phyloP scores from a whole-genome alignment of 805 yeast genomes.

The Candida nanaspora region DNA sequence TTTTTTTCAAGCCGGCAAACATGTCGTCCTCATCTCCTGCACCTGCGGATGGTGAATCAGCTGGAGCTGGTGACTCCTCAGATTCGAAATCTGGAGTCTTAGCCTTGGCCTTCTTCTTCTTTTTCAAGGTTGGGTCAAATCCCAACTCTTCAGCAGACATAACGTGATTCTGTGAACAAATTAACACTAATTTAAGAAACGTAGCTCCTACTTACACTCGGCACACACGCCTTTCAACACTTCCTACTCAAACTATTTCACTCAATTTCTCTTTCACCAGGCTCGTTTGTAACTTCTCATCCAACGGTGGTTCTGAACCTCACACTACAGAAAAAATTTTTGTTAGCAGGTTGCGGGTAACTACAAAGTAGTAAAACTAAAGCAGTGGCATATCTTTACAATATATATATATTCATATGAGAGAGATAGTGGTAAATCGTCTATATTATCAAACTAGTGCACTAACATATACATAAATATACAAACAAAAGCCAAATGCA shows the following conservation, averaged over 20 bases:
- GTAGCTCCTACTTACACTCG: too few relatives aligned
- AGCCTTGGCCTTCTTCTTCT: slow-evolving; percentile 65
- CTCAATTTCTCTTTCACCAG: neutral
- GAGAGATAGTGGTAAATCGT: too few relatives aligned
- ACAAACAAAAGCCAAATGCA: too few relatives aligned
- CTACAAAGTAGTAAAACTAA: slow-evolving; percentile 1
- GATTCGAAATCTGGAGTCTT: slow-evolving; percentile 28
- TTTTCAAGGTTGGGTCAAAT: slow-evolving; percentile 68
- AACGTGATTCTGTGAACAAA: too few relatives aligned
- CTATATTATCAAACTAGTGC: too few relatives aligned
- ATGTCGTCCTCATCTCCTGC: slow-evolving; percentile 45
- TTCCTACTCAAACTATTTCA: neutral
- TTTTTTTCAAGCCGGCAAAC: slow-evolving; percentile 76
- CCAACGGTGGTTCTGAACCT: neutral
- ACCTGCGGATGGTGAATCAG: slow-evolving; percentile 26
- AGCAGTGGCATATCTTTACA: too few relatives aligned
- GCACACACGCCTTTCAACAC: too few relatives aligned
- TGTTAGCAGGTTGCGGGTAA: neutral
- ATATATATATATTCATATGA: too few relatives aligned
- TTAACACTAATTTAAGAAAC: too few relatives aligned
- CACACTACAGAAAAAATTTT: neutral
- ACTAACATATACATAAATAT: too few relatives aligned
- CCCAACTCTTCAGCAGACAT: slow-evolving; percentile 41
- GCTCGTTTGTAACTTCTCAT: neutral
- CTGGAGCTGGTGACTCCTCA: slow-evolving; percentile 31